These are phyloP conservation scores for Fomitopsis serialis DNA, from an alignment of 768 basidiomycete genomes.

Conservation along the genomic window DNA sequence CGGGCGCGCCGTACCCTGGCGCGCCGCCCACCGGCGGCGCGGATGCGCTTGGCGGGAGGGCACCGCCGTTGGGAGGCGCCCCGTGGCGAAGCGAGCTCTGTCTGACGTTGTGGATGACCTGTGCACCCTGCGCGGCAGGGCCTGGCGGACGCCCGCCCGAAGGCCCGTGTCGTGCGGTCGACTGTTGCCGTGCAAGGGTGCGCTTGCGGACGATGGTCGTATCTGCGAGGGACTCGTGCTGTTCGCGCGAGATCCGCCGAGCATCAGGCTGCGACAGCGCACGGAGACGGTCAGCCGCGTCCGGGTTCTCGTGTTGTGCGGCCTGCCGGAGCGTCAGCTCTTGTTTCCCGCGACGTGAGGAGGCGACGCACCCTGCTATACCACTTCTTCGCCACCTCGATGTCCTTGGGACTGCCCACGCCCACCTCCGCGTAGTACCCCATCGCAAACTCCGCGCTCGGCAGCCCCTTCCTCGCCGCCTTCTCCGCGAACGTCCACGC, in stretches of 20 bases:
- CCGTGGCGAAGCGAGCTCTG: not conserved
- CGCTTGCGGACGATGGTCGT: constrained; percentile 77
- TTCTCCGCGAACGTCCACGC: constrained; percentile 92
- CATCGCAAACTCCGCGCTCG: constrained; percentile 90
- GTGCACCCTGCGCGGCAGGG: not conserved
- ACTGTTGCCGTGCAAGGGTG: constrained; percentile 64
- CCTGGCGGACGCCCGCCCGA: not conserved
- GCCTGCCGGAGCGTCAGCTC: constrained; percentile 43
- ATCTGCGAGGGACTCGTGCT: constrained; percentile 79
- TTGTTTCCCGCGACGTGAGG: not conserved
- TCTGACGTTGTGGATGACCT: not conserved
- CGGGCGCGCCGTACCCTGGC: not conserved
- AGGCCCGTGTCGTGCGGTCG: constrained; percentile 26
- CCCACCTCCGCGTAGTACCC: constrained; percentile 95
- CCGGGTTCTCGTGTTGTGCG: constrained; percentile 68
- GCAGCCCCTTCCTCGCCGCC: constrained; percentile 66
- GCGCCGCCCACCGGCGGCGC: not conserved
- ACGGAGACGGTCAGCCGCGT: constrained; percentile 70
- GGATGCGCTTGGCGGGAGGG: not conserved
- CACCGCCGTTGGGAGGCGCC: not conserved
- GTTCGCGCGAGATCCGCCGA: constrained; percentile 65
- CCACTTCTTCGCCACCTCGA: constrained; percentile 69
- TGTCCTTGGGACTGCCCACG: constrained; percentile 65
- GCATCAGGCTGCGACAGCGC: constrained; percentile 63
- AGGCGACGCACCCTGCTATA: constrained; percentile 51